Conservation (phyloP, 1,139 yeast species). For the Suhomyces bolitotheri region DNA sequence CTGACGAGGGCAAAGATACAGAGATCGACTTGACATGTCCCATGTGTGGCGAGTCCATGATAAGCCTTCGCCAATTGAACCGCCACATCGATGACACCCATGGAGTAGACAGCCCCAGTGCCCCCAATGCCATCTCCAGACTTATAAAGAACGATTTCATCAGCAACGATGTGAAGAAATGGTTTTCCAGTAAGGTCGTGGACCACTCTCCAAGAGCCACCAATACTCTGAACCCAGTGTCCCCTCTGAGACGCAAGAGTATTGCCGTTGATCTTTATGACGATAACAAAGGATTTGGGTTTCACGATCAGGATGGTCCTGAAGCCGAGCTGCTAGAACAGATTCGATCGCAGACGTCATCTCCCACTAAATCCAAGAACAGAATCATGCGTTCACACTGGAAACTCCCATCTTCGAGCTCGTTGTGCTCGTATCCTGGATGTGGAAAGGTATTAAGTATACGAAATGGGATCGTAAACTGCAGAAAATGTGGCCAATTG, state of each 20-base stretch:
- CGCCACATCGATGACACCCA: slow-evolving; percentile 75
- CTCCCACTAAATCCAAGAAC: slow-evolving; percentile 11
- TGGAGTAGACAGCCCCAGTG: slow-evolving; percentile 9
- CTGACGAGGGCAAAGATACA: too few species aligned
- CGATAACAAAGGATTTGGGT: slow-evolving; percentile 34
- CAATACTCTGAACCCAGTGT: neutral
- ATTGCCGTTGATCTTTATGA: slow-evolving; percentile 38
- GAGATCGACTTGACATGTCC: slow-evolving; percentile 67
- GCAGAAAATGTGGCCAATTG: slow-evolving; percentile 71
- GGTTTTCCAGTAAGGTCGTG: slow-evolving; percentile 22
- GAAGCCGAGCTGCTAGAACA: neutral
- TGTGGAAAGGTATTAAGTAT: slow-evolving; percentile 47
- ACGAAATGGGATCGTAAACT: slow-evolving; percentile 56
- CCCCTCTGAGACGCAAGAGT: slow-evolving; percentile 24
- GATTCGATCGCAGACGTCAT: slow-evolving; percentile 1
- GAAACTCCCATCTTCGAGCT: slow-evolving; percentile 47
- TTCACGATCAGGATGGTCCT: slow-evolving; percentile 20
- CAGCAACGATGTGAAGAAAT: slow-evolving; percentile 23
- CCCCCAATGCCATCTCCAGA: slow-evolving; percentile 12
- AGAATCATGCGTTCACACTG: slow-evolving; percentile 60
- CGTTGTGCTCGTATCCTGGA: slow-evolving; percentile 31
- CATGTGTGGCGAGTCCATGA: slow-evolving; percentile 64
- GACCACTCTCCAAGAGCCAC: slow-evolving; percentile 6
- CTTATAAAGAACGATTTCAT: slow-evolving; percentile 22
- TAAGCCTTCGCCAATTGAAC: slow-evolving; percentile 58